A percentile compares a stretch with the other conserved stretches of the same genome.
These are phyloP conservation scores for Papiliotrema fonsecae DNA, from an alignment of 1,284 basidiomycete genomes.

Conservation along the genomic window DNA sequence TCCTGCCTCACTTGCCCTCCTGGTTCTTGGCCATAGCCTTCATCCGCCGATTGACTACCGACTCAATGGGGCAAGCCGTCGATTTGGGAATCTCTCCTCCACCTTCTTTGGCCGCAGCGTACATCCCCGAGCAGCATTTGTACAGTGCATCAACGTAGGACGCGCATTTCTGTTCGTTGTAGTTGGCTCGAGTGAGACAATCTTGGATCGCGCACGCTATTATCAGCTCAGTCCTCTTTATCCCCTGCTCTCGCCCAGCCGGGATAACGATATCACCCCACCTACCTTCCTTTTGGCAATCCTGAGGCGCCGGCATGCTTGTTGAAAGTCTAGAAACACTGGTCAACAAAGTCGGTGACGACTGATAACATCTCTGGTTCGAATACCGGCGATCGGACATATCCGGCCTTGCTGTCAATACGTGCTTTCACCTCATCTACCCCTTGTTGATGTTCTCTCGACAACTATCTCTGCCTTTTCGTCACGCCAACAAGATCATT, in stretches of 20 bases:
- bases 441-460: too few species aligned
- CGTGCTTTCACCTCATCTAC: too few species aligned
- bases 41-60: conserved; percentile 33
- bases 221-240: neutral
- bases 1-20: neutral
- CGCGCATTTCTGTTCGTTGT: conserved; percentile 37
- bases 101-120: conserved; percentile 19
- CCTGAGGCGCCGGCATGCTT: conserved; percentile 14
- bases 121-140: conserved; percentile 40
- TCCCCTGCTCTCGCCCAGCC: too few species aligned
- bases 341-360: too few species aligned
- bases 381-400: too few species aligned
- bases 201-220: conserved; percentile 43
- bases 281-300: conserved; percentile 32
- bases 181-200: conserved; percentile 35
- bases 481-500: too few species aligned
- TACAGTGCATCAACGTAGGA: conserved; percentile 31
- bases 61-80: conserved; percentile 30
- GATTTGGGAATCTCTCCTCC: conserved; percentile 22
- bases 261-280: too few species aligned
- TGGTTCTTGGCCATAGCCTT: conserved; percentile 23
- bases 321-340: too few species aligned
- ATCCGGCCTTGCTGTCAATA: too few species aligned
- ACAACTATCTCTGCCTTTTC: too few species aligned
- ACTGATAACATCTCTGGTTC: too few species aligned